These are phyloP conservation scores for Linum tenue DNA, from an alignment of 345 rosid species.

Conservation along the genomic window DNA sequence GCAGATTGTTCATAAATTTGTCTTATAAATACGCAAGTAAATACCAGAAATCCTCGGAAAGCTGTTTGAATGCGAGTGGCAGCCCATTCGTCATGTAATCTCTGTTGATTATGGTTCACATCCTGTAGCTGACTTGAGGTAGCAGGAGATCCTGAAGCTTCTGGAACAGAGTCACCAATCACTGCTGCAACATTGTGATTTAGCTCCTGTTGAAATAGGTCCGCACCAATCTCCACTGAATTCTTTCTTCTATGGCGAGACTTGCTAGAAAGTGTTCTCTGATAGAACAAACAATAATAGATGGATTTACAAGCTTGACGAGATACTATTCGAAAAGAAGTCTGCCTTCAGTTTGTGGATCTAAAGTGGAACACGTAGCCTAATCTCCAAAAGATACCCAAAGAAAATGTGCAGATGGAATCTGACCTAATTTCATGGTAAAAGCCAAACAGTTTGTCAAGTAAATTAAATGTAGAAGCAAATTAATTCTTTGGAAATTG, in stretches of 20 bases:
- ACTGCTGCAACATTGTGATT: constrained; percentile 21
- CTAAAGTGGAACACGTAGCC: neutral
- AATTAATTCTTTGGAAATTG: too few relatives aligned
- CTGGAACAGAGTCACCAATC: constrained; percentile 30
- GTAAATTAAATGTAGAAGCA: too few relatives aligned
- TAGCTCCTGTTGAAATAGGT: constrained; percentile 44
- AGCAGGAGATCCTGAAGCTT: constrained; percentile 41
- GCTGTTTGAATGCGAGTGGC: constrained; percentile 85
- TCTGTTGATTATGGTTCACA: constrained; percentile 32
- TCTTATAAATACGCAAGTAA: constrained; percentile 3
- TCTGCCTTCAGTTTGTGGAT: neutral
- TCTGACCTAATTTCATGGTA: neutral
- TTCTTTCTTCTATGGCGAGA: constrained; percentile 51
- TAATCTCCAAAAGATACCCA: neutral
- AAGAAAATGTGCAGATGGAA: too few relatives aligned
- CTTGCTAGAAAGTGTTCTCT: constrained; percentile 49
- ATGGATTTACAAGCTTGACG: neutral
- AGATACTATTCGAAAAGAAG: neutral
- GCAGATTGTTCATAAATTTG: neutral
- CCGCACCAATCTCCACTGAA: constrained; percentile 46
- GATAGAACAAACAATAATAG: constrained; percentile 11
- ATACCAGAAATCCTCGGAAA: constrained; percentile 94
- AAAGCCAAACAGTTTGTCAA: neutral
- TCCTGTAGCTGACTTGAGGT: constrained; percentile 43
- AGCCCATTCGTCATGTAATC: constrained; percentile 50